Base-by-base conservation (phyloP, 129 eudicot genomes). In the Centella asiatica region DNA sequence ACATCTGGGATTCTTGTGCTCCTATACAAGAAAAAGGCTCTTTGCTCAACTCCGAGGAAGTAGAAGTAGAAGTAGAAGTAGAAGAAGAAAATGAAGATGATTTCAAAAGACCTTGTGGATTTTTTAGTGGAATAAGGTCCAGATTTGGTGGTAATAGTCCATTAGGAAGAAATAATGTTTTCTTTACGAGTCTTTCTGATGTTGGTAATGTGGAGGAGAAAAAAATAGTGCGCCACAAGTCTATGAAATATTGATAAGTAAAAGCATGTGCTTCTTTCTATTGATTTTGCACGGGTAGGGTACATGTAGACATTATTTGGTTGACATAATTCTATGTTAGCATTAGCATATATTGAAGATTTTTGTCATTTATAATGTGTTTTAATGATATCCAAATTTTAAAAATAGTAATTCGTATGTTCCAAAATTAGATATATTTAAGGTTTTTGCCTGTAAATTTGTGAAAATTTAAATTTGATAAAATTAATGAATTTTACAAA, bases 151-250 rank as follows among this genome's bases (percentile, higher is more conserved):
- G 59, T 33, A 19, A 14, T 25, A 57, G 59, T 39, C 76, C 77
- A 33, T 36, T 13, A 20, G 24, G 24, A 48, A 56, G 36, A 36
- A 47, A 4, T 18, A 12, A 24, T 14, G 53, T 46, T 29, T 20
- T 20, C 0, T 69, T 69, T 45, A 37, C 58, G 50, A 57, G 73
- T 69, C 27, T 69, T 33, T 69, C 73, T 22, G 73, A 68, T 58
- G 73, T 57, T 46, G 49, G 58, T 33, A 57, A 40, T 6, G 18
- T 18, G 13, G 54, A 34, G 40, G 67, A 33, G 52, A 57, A 22
- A 33, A 55, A 36, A 6, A 31, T 65, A 22, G 32, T 31, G 28
- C 32, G 68, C 15, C 70, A 64, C 13, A 19, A 55, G 40, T 65
- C 70, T 24, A 0, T 33, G 9, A 27, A 53, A 27, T 53, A 53